A percentile compares a stretch with the other conserved stretches of the same genome.
Conservation (phyloP, 805 yeast genomes). For the Zygosaccharomyces gambellarensis region DNA sequence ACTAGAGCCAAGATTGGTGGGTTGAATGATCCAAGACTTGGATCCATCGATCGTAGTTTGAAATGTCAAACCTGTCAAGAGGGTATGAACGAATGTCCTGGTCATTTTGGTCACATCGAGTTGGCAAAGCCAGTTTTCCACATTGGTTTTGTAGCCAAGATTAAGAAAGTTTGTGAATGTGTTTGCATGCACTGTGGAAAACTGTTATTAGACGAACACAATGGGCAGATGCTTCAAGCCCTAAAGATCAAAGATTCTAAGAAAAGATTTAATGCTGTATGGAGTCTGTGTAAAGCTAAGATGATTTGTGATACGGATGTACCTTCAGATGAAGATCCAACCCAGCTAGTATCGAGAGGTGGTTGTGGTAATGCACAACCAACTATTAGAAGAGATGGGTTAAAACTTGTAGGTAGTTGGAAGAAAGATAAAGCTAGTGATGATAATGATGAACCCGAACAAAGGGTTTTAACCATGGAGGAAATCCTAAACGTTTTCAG, state of each 20-base stretch:
- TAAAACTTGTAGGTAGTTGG: constrained; percentile 98
- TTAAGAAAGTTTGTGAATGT: constrained; percentile 92
- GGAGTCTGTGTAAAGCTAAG: constrained; percentile 87
- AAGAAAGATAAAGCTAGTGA: constrained; percentile 71
- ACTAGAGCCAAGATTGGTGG: constrained; percentile 96
- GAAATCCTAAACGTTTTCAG: constrained; percentile 89
- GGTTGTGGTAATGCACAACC: constrained; percentile 99
- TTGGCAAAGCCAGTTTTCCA: constrained; percentile 98
- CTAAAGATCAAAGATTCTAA: constrained; percentile 87
- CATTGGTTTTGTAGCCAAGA: constrained; percentile 89
- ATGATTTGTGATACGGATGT: constrained; percentile 92
- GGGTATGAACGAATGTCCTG: constrained; percentile 99
- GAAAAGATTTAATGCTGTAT: constrained; percentile 93
- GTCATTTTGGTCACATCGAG: constrained; percentile 98
- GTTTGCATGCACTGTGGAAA: constrained; percentile 99
- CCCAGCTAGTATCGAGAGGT: constrained; percentile 63
- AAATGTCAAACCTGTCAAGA: constrained; percentile 99
- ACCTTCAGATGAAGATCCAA: constrained; percentile 58
- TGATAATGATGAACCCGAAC: constrained; percentile 88
- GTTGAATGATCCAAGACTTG: constrained; percentile 92
- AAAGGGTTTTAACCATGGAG: constrained; percentile 77
- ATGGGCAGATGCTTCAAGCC: constrained; percentile 73
- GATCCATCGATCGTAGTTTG: constrained; percentile 94
- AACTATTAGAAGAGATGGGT: constrained; percentile 89
- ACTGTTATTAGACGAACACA: constrained; percentile 73